Percentiles rank a stretch among this genome's conserved stretches.
These are phyloP conservation scores for Aspergillus carbonarius DNA, from an alignment of 2,329 filamentous ascomycete genomes.

Conservation along the genomic window DNA sequence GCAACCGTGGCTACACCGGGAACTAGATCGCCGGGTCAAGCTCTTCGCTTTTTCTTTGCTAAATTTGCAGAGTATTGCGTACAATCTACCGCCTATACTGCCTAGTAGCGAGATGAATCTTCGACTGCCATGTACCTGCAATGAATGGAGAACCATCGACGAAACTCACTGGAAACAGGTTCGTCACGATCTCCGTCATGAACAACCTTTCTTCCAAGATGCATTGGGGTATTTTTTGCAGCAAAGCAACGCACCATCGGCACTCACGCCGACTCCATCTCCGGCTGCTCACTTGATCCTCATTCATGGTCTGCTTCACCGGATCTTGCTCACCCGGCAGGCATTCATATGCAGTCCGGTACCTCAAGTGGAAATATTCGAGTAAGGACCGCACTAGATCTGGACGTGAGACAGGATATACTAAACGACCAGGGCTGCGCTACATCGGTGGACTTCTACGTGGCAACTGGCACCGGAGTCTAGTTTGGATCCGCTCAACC, in stretches of 20 bases:
- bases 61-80: constrained; percentile 29
- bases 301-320: constrained; percentile 69
- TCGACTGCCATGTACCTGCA: constrained; percentile 25
- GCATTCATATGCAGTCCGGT: background rate
- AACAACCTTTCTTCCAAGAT: constrained; percentile 24
- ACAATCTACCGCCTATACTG: constrained; percentile 24
- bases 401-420: no score
- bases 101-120: constrained; percentile 27
- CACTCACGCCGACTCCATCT: constrained; percentile 25
- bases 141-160: constrained; percentile 25
- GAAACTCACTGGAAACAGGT: constrained; percentile 21
- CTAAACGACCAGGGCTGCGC: constrained; percentile 34
- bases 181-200: constrained; percentile 9
- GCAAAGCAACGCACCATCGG: background rate
- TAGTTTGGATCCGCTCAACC: constrained; percentile 29
- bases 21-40: constrained; percentile 24
- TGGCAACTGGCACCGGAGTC: constrained; percentile 45
- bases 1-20: constrained; percentile 24
- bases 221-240: constrained; percentile 18
- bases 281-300: constrained; percentile 65
- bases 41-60: constrained; percentile 28
- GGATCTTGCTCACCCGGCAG: constrained; percentile 59
- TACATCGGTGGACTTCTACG: constrained; percentile 40
- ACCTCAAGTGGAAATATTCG: constrained; percentile 4
- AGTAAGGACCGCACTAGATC: constrained; percentile 25